Evolutionary conservation across 441 rosid species (phyloP).

Genomic region (Lagerstroemia fauriei): DNA sequence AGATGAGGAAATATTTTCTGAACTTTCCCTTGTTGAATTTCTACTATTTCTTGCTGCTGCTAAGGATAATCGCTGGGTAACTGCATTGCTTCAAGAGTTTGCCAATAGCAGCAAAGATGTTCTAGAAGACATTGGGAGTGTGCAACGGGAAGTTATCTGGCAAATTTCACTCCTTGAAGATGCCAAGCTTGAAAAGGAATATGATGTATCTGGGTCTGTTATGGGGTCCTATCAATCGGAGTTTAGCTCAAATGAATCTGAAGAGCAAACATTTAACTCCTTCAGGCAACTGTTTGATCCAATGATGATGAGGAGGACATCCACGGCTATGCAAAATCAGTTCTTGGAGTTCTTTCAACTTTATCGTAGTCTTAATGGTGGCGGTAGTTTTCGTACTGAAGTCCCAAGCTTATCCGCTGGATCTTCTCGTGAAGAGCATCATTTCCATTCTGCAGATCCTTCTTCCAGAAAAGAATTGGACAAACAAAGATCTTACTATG

Average conservation of each 20-base stretch:
- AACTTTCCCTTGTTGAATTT: conserved; percentile 90
- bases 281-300: conserved; percentile 97
- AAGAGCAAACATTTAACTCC: conserved; percentile 82
- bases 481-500: conserved; percentile 71
- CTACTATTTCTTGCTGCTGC: conserved; percentile 94
- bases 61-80: conserved; percentile 93
- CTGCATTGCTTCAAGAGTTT: conserved; percentile 88
- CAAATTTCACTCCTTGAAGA: conserved; percentile 88
- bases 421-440: conserved; percentile 33
- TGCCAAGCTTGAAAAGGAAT: conserved; percentile 66
- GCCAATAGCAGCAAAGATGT: conserved; percentile 84
- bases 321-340: conserved; percentile 93
- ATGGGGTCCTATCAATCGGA: conserved; percentile 61
- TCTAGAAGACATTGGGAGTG: conserved; percentile 74
- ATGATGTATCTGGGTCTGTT: conserved; percentile 47
- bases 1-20: conserved; percentile 66
- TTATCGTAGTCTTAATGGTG: conserved; percentile 88
- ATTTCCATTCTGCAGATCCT: conserved; percentile 56
- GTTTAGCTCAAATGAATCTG: conserved; percentile 47
- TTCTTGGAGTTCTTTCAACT: conserved; percentile 90
- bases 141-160: conserved; percentile 89
- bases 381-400: conserved; percentile 70
- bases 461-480: conserved; percentile 59
- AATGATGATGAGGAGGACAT: conserved; percentile 77
- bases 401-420: conserved; percentile 48